These are phyloP conservation scores for Talaromyces verruculosus DNA, from an alignment of 2,329 filamentous ascomycete genomes.

Conservation along the genomic window DNA sequence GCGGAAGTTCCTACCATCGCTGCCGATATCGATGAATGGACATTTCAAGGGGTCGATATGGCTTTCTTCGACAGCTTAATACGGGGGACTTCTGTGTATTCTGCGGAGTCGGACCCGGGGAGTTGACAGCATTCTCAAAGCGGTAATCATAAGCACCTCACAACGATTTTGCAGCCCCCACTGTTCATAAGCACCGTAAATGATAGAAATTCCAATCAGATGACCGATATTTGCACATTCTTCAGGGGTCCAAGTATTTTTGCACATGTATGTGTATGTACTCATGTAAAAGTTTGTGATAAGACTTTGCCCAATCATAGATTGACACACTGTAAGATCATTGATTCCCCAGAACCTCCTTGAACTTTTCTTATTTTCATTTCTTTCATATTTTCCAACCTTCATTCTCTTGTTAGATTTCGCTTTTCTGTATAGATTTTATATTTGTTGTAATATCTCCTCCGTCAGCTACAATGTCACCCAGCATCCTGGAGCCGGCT, in stretches of 20 bases:
- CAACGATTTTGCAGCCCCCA: neutral
- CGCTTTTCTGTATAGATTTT: neutral
- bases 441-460: neutral
- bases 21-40: conserved; percentile 25
- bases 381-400: neutral
- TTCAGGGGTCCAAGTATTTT: neutral
- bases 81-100: conserved; percentile 10
- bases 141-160: neutral
- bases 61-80: conserved; percentile 27
- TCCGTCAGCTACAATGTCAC: neutral
- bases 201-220: neutral
- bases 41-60: conserved; percentile 27
- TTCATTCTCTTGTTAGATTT: neutral
- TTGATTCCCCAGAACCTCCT: neutral
- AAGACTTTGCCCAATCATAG: neutral
- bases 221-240: neutral
- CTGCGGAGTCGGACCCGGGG: neutral
- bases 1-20: neutral
- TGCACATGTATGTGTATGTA: neutral
- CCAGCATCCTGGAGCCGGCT: neutral
- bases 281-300: neutral
- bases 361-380: neutral
- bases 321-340: neutral
- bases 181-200: neutral
- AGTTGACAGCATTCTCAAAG: neutral